These are phyloP conservation scores for Fagopyrum esculentum DNA, from an alignment of 148 eudicot genomes.

Conservation along the genomic window DNA sequence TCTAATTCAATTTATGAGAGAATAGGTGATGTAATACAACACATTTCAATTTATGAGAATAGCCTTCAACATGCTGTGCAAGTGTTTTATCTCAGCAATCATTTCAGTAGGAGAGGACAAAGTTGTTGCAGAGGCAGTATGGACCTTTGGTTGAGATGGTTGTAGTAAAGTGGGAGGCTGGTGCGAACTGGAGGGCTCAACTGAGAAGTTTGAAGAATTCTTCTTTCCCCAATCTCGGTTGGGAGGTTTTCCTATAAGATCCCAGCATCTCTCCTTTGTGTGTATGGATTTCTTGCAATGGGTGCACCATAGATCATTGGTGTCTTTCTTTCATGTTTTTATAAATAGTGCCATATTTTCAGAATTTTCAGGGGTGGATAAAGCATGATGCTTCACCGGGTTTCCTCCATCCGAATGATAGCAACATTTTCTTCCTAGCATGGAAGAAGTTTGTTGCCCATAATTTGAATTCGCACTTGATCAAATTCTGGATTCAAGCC, in stretches of 20 bases:
- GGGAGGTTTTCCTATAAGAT: background rate
- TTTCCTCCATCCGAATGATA: background rate
- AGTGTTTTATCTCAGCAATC: background rate
- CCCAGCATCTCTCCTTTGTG: background rate
- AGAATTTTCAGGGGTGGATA: background rate
- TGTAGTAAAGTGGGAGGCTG: too few species aligned
- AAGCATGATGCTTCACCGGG: background rate
- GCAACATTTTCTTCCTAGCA: background rate
- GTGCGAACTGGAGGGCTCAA: background rate
- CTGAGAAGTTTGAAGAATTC: background rate
- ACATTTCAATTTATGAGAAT: constrained; percentile 5
- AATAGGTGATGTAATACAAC: too few species aligned
- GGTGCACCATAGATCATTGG: background rate
- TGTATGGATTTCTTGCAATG: background rate
- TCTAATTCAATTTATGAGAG: too few species aligned
- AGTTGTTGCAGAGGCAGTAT: background rate
- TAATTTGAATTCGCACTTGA: too few species aligned
- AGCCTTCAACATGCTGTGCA: background rate
- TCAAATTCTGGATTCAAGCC: too few species aligned
- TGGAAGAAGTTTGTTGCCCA: background rate
- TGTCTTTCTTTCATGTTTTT: too few species aligned
- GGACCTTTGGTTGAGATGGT: background rate
- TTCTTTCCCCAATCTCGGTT: background rate
- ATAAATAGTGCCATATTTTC: too few species aligned
- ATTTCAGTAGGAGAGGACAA: background rate